Evolutionary conservation across 2,329 filamentous ascomycete species (phyloP).

Genomic region (Thermoascus crustaceus): DNA sequence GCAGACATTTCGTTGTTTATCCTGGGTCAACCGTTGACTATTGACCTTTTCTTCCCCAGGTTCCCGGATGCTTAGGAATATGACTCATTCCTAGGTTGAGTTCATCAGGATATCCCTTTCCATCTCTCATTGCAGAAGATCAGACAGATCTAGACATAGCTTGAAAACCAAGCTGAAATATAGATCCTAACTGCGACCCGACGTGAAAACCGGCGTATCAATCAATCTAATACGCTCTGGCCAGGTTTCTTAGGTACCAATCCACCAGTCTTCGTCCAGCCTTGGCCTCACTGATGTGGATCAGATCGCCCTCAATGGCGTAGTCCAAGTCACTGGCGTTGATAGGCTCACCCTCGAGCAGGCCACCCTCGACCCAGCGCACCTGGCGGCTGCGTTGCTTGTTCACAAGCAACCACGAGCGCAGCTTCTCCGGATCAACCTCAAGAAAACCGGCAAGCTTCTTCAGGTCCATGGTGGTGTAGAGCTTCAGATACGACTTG

Average conservation of each 20-base stretch:
- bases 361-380: slow-evolving; percentile 81
- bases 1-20: no score
- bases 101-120: no score
- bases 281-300: slow-evolving; percentile 98
- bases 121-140: no score
- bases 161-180: background rate
- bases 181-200: background rate
- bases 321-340: slow-evolving; percentile 96
- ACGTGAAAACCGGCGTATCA: slow-evolving; percentile 1
- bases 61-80: no score
- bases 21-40: no score
- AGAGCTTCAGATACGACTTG: slow-evolving; percentile 96
- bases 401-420: slow-evolving; percentile 89
- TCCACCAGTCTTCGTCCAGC: slow-evolving; percentile 94
- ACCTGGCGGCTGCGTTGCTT: slow-evolving; percentile 98
- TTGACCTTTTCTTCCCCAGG: no score
- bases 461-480: slow-evolving; percentile 98
- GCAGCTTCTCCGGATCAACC: slow-evolving; percentile 90
- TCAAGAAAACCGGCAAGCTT: slow-evolving; percentile 97
- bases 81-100: slow-evolving; percentile 6
- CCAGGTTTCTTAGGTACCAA: slow-evolving; percentile 97
- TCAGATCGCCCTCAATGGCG: slow-evolving; percentile 90
- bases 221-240: slow-evolving; percentile 70
- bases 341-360: slow-evolving; percentile 85
- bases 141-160: no score